Conservation (phyloP, 73 alveolate species). For the Durusdinium trenchii region DNA sequence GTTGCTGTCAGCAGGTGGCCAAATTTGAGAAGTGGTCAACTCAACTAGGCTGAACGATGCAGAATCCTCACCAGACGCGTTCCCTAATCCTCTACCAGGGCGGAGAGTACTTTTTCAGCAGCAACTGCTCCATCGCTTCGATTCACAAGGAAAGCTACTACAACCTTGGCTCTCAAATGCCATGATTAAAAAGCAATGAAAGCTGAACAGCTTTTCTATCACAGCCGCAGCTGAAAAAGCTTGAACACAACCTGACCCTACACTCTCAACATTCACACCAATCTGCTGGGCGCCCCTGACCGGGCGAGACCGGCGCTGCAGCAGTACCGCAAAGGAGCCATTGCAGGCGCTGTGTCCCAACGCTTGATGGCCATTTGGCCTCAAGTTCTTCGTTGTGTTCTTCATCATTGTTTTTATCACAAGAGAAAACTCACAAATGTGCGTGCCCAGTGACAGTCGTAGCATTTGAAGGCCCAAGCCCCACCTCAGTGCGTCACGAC, state of each 20-base stretch:
- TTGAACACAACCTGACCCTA: background rate
- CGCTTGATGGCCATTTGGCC: background rate
- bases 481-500: constrained; percentile 21
- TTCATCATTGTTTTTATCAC: background rate
- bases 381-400: background rate
- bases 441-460: background rate
- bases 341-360: constrained; percentile 58
- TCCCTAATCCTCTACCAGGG: constrained; percentile 13
- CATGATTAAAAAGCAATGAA: too few relatives aligned
- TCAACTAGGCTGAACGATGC: too few relatives aligned
- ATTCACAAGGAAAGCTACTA: constrained; percentile 60
- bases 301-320: constrained; percentile 30
- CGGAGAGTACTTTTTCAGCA: background rate
- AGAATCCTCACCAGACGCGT: too few relatives aligned
- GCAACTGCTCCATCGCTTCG: constrained; percentile 64
- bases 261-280: too few relatives aligned
- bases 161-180: constrained; percentile 42
- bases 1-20: too few relatives aligned
- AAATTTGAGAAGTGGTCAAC: too few relatives aligned
- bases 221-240: too few relatives aligned
- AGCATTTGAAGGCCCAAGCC: constrained; percentile 53
- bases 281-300: background rate
- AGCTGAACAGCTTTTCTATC: too few relatives aligned
- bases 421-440: background rate
- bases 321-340: constrained; percentile 33